Evolutionary conservation across 371 early-diverging fungal species (phyloP), one percentile per base, ranked within the genome.

Genomic region (Apophysomyces elegans): DNA sequence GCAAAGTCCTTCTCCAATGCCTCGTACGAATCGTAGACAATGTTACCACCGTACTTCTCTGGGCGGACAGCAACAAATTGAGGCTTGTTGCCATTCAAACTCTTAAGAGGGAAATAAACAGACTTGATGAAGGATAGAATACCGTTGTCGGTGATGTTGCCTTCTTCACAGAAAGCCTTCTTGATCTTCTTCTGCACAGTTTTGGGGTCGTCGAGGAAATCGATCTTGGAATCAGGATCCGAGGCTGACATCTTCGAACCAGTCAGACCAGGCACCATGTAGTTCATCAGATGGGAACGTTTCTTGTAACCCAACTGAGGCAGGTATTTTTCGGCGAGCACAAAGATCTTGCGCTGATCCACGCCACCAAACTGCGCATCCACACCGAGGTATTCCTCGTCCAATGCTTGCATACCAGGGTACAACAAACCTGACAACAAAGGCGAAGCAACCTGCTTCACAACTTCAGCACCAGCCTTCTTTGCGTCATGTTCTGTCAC

Each of bases 271-370:
- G 98, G 97, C 0, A 99, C 95, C 99, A 99, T 99, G n/a, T 91
- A 87, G 85, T 99, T 99, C 99, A 99, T 99, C 72, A 99, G 84
- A 74, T 99, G 99, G 18, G 95, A 86, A 60, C 99, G 93, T 86
- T 99, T 99, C 80, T 93, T 91, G 87, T 98, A 99, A 45, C 99
- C 99, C 37, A 99, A 81, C 45, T 84, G 81, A 35, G 99, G 99
- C 72, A 99, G 74, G 86, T 95, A 96, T 80, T 98, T 97, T 78
- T 95, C 97, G 44, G 99, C 99, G 81, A 96, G 91, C 2, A 93
- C 93, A 76, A 99, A 99, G 74, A 99, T 99, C 91, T 99, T 99
- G 78, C 99, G 93, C 85, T 99, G 99, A 80, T 99, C 99, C 11
- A 97, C 94, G 67, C 99, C 99, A 58, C 99, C 99, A 81, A 99